A percentile compares a stretch with the other conserved stretches of the same genome.
These are phyloP conservation scores for Chlamydomonas applanata DNA, from an alignment of 139 green algal species.

Conservation along the genomic window DNA sequence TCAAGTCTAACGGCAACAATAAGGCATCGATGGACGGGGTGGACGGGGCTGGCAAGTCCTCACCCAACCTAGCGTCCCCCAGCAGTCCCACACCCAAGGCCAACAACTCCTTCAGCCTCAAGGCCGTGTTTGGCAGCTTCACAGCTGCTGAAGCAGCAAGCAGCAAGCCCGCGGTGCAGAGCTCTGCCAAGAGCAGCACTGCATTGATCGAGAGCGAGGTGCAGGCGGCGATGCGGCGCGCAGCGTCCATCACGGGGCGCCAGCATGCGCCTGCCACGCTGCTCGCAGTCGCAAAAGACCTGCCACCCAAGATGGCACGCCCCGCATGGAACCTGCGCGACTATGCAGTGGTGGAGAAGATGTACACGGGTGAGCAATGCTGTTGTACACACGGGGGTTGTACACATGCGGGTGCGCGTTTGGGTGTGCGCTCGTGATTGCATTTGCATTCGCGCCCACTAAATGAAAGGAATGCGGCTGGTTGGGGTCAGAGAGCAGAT, in stretches of 20 bases:
- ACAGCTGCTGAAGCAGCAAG: neutral
- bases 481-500: no score
- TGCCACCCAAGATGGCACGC: conserved; percentile 35
- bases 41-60: no score
- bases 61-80: conserved; percentile 35
- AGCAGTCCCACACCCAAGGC: neutral
- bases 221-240: neutral
- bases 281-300: conserved; percentile 6
- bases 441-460: no score
- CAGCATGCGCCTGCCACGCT: conserved; percentile 15
- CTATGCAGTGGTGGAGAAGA: conserved; percentile 46
- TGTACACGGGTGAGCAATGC: conserved; percentile 38
- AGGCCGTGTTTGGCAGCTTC: neutral
- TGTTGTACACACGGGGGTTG: no score
- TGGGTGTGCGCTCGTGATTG: no score
- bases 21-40: no score
- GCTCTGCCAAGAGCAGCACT: no score
- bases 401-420: no score
- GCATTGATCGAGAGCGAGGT: neutral
- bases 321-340: conserved; percentile 33
- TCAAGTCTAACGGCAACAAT: no score
- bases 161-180: neutral
- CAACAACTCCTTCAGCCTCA: conserved; percentile 2
- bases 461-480: no score
- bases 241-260: neutral